Evolutionary conservation across 176 grass and related monocot genomes (phyloP).

Genomic region (Oryza coarctata): DNA sequence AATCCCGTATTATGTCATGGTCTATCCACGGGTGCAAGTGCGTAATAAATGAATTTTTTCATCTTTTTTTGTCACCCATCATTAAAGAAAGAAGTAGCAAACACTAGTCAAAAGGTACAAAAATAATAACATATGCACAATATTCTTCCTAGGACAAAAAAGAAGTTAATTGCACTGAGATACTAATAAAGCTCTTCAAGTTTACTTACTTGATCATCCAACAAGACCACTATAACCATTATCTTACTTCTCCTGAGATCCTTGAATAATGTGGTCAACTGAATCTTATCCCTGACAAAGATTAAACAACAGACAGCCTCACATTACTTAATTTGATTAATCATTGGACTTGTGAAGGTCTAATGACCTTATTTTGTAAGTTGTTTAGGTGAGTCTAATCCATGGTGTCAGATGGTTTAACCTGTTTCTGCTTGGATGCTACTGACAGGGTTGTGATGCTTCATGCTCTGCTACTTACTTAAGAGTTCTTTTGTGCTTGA

Average conservation of each 20-base stretch:
- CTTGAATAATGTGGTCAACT: slow-evolving; percentile 54
- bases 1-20: slow-evolving; percentile 46
- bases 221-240: slow-evolving; percentile 50
- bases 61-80: neutral
- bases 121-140: neutral
- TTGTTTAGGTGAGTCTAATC: slow-evolving; percentile 96
- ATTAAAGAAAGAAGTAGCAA: slow-evolving; percentile 28
- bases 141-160: slow-evolving; percentile 33
- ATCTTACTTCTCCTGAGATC: slow-evolving; percentile 33
- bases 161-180: slow-evolving; percentile 18
- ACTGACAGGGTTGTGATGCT: slow-evolving; percentile 51
- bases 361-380: slow-evolving; percentile 45
- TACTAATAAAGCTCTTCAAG: slow-evolving; percentile 25
- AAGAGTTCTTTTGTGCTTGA: slow-evolving; percentile 22
- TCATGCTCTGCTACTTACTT: slow-evolving; percentile 38
- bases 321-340: slow-evolving; percentile 29
- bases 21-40: slow-evolving; percentile 39
- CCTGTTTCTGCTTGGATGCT: slow-evolving; percentile 63
- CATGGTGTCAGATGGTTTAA: slow-evolving; percentile 53
- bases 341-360: slow-evolving; percentile 50
- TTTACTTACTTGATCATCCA: slow-evolving; percentile 39
- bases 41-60: neutral
- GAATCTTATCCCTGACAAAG: slow-evolving; percentile 41
- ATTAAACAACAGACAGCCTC: slow-evolving; percentile 31
- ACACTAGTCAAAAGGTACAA: slow-evolving; percentile 41